A percentile compares a stretch with the other conserved stretches of the same genome.
Conservation (phyloP, 1,284 basidiomycete species). For the Gastroboletus turbinatus region DNA sequence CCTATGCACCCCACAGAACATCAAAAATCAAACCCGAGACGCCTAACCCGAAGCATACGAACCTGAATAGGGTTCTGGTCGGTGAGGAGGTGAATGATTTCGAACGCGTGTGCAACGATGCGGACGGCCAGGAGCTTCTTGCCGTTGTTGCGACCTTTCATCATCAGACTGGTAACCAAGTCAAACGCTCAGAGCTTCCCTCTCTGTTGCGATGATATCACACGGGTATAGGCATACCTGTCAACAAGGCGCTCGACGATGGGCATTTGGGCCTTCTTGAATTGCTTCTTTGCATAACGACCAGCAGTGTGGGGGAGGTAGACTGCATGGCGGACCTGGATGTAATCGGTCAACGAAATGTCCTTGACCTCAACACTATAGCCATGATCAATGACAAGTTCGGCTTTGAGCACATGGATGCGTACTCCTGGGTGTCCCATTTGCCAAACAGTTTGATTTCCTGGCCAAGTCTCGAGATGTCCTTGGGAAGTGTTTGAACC, state of each 20-base stretch:
- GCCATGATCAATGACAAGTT: slow-evolving; percentile 13
- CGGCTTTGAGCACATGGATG: slow-evolving; percentile 1
- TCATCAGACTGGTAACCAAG: slow-evolving; percentile 77
- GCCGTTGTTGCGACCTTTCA: slow-evolving; percentile 99
- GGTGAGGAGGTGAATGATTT: slow-evolving; percentile 99
- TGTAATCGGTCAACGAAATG: slow-evolving; percentile 98
- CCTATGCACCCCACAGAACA: slow-evolving; percentile 38
- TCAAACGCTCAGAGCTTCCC: slow-evolving; percentile 2
- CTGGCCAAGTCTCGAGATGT: slow-evolving; percentile 80
- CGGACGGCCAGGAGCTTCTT: slow-evolving; percentile 99
- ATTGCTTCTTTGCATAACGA: slow-evolving; percentile 99
- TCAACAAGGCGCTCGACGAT: slow-evolving; percentile 99
- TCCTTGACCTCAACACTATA: slow-evolving; percentile 96
- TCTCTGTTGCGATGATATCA: background rate
- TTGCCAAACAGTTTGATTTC: slow-evolving; percentile 96
- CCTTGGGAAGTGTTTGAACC: slow-evolving; percentile 75
- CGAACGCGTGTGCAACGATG: slow-evolving; percentile 99
- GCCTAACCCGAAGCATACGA: slow-evolving; percentile 23
- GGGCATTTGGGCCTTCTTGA: slow-evolving; percentile 99
- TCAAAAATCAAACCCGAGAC: background rate
- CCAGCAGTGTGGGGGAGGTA: slow-evolving; percentile 98
- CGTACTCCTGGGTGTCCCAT: slow-evolving; percentile 96
- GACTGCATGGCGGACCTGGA: slow-evolving; percentile 98
- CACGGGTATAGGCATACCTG: slow-evolving; percentile 58
- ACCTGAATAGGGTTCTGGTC: slow-evolving; percentile 99